phyloP scores from a whole-genome alignment of 2,329 filamentous ascomycete genomes.

The Scedosporium minutisporum region DNA sequence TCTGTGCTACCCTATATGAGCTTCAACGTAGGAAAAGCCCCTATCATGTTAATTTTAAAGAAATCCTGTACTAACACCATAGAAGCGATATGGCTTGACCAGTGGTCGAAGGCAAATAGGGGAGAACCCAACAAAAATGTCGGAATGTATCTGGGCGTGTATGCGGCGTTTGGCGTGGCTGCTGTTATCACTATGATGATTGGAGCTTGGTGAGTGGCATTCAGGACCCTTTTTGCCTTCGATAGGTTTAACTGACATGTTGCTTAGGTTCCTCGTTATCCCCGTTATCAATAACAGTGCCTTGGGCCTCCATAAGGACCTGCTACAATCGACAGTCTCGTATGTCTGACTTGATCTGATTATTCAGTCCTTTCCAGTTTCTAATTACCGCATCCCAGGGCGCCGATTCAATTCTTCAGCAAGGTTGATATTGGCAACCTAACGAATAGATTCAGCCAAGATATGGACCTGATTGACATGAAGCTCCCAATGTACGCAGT shows the following conservation, averaged over 20 bases:
- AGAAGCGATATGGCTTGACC: constrained; percentile 27
- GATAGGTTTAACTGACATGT: background rate
- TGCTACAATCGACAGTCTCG: background rate
- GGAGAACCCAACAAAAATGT: constrained; percentile 25
- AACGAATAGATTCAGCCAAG: constrained; percentile 29
- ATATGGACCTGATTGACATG: constrained; percentile 29
- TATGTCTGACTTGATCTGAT: background rate
- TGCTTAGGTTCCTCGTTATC: background rate
- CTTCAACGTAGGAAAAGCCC: background rate
- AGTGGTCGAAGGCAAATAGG: constrained; percentile 24
- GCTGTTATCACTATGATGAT: background rate
- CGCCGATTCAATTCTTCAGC: background rate
- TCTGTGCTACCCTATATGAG: background rate
- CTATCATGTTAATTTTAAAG: background rate
- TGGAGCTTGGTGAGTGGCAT: background rate
- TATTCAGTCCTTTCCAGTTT: background rate
- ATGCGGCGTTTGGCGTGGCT: background rate
- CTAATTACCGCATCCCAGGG: background rate
- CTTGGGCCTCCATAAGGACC: background rate
- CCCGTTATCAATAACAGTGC: background rate
- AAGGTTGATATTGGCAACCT: background rate
- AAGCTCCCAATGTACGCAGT: constrained; percentile 23
- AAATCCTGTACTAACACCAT: constrained; percentile 31
- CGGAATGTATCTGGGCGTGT: constrained; percentile 20
- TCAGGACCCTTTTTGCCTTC: background rate